A percentile compares a stretch with the other conserved stretches of the same genome.
phyloP scores from a whole-genome alignment of 768 basidiomycete species.

The Fomitopsis pulvina region DNA sequence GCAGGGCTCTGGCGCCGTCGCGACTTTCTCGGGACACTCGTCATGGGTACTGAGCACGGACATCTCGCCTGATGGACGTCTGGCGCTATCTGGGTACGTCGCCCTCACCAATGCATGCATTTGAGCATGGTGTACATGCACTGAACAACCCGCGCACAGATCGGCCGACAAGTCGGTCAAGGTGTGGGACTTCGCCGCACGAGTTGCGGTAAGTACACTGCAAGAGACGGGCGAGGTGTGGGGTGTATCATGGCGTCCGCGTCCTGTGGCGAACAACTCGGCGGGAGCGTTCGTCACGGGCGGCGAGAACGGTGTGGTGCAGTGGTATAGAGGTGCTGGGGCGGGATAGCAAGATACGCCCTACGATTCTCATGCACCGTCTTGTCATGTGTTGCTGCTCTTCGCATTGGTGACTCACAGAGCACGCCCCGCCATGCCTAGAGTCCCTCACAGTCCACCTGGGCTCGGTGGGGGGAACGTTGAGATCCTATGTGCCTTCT shows the following conservation, averaged over 20 bases:
- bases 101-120: too few species aligned
- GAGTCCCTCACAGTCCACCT: too few species aligned
- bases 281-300: slow-evolving; percentile 69
- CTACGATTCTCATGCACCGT: too few species aligned
- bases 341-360: slow-evolving; percentile 29
- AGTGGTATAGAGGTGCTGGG: slow-evolving; percentile 77
- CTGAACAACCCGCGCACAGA: slow-evolving; percentile 37
- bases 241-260: slow-evolving; percentile 77
- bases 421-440: too few species aligned
- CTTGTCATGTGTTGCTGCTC: too few species aligned
- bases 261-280: slow-evolving; percentile 43
- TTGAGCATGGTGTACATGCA: too few species aligned
- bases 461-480: too few species aligned
- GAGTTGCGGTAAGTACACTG: slow-evolving; percentile 68
- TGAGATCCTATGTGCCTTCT: too few species aligned
- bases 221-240: slow-evolving; percentile 80
- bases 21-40: slow-evolving; percentile 80
- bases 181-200: slow-evolving; percentile 78
- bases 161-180: slow-evolving; percentile 84
- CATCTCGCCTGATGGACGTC: slow-evolving; percentile 73
- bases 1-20: slow-evolving; percentile 69
- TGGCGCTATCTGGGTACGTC: slow-evolving; percentile 74
- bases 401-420: too few species aligned
- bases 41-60: slow-evolving; percentile 88
- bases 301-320: slow-evolving; percentile 66